phyloP scores from a whole-genome alignment of 129 eudicot genomes.

The Artemisia annua region DNA sequence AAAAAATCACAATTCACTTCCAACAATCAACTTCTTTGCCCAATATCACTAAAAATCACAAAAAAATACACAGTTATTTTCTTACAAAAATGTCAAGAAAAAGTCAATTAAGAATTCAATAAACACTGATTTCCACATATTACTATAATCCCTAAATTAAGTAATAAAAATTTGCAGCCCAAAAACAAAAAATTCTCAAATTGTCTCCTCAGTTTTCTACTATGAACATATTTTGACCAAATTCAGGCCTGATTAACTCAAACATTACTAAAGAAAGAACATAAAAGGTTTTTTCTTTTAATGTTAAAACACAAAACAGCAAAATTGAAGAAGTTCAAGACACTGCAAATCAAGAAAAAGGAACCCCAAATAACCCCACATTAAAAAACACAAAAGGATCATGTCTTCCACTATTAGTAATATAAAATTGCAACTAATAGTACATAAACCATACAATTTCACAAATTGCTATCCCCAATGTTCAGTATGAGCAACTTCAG shows the following conservation, averaged over 20 bases:
- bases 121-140: not conserved
- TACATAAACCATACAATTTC: constrained; percentile 6
- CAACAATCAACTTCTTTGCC: constrained; percentile 30
- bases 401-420: not conserved
- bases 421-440: too few species aligned
- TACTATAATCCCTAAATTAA: not conserved
- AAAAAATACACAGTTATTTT: constrained; percentile 23
- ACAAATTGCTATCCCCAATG: constrained; percentile 19
- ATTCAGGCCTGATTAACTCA: too few species aligned
- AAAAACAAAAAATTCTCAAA: too few species aligned
- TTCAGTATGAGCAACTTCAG: constrained; percentile 13
- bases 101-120: not conserved
- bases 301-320: not conserved
- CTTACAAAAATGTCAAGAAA: not conserved
- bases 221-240: too few species aligned
- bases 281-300: too few species aligned
- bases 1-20: constrained; percentile 33
- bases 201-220: not conserved
- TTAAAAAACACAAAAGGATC: constrained; percentile 7
- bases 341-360: constrained; percentile 11
- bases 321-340: not conserved
- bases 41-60: constrained; percentile 15
- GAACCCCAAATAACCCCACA: constrained; percentile 16
- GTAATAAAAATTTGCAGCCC: not conserved
- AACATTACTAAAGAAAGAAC: too few species aligned